These are phyloP conservation scores for Phytophthora vignae DNA, from an alignment of 352 stramenopile genomes.

Conservation along the genomic window DNA sequence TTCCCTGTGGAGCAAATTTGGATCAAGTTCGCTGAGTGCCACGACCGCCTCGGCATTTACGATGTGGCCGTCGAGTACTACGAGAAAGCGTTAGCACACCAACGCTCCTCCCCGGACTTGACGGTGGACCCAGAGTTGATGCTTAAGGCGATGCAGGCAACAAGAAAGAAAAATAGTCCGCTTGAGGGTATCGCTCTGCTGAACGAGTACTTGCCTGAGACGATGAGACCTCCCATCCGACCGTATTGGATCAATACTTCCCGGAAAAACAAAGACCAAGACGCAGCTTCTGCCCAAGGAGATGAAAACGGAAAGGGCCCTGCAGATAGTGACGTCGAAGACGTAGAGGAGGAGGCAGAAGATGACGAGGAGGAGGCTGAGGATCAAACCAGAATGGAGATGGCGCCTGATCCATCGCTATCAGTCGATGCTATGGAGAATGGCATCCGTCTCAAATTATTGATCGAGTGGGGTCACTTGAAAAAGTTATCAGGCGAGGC, in stretches of 20 bases:
- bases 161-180: slow-evolving; percentile 56
- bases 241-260: slow-evolving; percentile 82
- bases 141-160: slow-evolving; percentile 74
- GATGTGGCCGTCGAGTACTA: slow-evolving; percentile 85
- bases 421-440: slow-evolving; percentile 90
- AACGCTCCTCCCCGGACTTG: slow-evolving; percentile 56
- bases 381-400: slow-evolving; percentile 62
- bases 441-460: slow-evolving; percentile 75
- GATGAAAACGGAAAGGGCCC: slow-evolving; percentile 3
- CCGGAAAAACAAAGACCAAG: slow-evolving; percentile 35
- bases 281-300: slow-evolving; percentile 15
- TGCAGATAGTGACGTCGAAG: slow-evolving; percentile 43
- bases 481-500: slow-evolving; percentile 74
- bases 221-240: slow-evolving; percentile 77
- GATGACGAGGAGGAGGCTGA: slow-evolving; percentile 63
- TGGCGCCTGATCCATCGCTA: slow-evolving; percentile 73
- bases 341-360: slow-evolving; percentile 66
- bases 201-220: slow-evolving; percentile 62
- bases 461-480: slow-evolving; percentile 83
- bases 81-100: slow-evolving; percentile 71
- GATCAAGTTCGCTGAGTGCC: slow-evolving; percentile 81
- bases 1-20: slow-evolving; percentile 85
- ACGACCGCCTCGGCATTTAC: slow-evolving; percentile 68
- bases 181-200: slow-evolving; percentile 69
- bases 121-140: slow-evolving; percentile 69